These are phyloP conservation scores for Aspergillus ochraceoroseus DNA, from an alignment of 2,329 filamentous ascomycete species.

Conservation along the genomic window DNA sequence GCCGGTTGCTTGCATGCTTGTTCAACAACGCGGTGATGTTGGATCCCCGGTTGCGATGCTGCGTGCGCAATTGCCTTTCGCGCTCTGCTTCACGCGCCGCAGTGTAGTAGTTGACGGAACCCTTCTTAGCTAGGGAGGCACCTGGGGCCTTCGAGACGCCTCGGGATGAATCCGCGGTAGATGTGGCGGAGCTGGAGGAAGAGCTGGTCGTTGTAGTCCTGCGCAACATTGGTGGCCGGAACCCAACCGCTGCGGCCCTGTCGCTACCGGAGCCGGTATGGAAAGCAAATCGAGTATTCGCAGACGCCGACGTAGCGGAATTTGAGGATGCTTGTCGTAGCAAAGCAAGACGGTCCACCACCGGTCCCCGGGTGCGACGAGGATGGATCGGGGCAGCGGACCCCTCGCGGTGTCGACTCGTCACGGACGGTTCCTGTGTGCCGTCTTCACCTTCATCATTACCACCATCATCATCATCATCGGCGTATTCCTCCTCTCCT, in stretches of 20 bases:
- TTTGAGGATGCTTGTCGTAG: conserved; percentile 45
- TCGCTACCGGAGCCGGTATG: conserved; percentile 22
- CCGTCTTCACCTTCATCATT: conserved; percentile 22
- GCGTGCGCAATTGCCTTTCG: conserved; percentile 50
- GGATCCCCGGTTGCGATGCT: conserved; percentile 42
- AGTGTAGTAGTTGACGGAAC: conserved; percentile 54
- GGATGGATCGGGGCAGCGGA: conserved; percentile 33
- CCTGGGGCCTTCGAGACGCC: conserved; percentile 33
- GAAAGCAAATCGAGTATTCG: conserved; percentile 34
- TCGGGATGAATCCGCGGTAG: conserved; percentile 23
- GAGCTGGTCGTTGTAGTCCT: conserved; percentile 31
- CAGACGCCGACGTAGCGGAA: conserved; percentile 30
- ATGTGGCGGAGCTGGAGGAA: conserved; percentile 23
- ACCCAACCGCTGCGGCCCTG: conserved; percentile 27
- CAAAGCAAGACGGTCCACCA: conserved; percentile 45
- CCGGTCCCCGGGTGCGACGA: conserved; percentile 38
- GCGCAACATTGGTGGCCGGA: conserved; percentile 31
- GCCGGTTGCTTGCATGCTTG: conserved; percentile 37
- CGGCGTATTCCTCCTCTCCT: conserved; percentile 48
- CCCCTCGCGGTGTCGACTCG: conserved; percentile 20
- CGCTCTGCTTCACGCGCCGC: conserved; percentile 56
- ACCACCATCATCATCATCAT: conserved; percentile 20
- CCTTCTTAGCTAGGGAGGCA: conserved; percentile 53
- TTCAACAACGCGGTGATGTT: conserved; percentile 37
- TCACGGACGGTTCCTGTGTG: conserved; percentile 23